Percentiles rank a stretch among this genome's conserved stretches.
Evolutionary conservation across 2,329 filamentous ascomycete genomes (phyloP).

Genomic region (Penicillium sp.): DNA sequence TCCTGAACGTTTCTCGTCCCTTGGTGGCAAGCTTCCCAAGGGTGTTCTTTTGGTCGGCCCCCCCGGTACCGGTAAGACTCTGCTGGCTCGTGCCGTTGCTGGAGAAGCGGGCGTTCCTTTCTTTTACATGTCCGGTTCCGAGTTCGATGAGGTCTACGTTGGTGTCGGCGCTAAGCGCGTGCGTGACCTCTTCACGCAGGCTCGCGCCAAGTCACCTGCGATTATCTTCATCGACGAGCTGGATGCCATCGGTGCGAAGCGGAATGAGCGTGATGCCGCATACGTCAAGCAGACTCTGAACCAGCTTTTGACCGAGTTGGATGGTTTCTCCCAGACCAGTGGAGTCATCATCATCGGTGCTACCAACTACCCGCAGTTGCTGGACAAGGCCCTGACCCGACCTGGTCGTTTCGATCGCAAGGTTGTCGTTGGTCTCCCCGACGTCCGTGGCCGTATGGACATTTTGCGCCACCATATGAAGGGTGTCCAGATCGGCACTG

Average conservation of each 20-base stretch:
- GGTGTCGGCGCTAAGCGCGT: conserved; percentile 96
- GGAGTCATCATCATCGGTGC: conserved; percentile 95
- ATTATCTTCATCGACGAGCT: conserved; percentile 97
- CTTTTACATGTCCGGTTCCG: conserved; percentile 99
- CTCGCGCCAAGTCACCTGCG: conserved; percentile 80
- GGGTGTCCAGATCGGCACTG: conserved; percentile 77
- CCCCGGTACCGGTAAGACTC: conserved; percentile 95
- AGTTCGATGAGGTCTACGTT: conserved; percentile 98
- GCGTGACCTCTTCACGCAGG: conserved; percentile 83
- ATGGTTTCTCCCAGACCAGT: conserved; percentile 93
- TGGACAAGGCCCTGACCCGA: conserved; percentile 92
- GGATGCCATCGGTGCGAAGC: conserved; percentile 90
- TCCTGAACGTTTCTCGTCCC: conserved; percentile 87
- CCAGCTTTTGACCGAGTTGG: conserved; percentile 92
- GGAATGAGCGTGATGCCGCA: conserved; percentile 87
- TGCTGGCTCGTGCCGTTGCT: conserved; percentile 91
- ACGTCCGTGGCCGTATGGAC: conserved; percentile 87
- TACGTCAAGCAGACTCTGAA: conserved; percentile 98
- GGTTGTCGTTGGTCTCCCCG: conserved; percentile 82
- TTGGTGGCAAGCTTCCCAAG: conserved; percentile 95
- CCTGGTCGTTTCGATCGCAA: conserved; percentile 96
- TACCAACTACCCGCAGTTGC: conserved; percentile 90
- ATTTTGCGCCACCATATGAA: conserved; percentile 93
- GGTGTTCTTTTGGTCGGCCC: conserved; percentile 93
- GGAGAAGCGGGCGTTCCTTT: conserved; percentile 97